Evolutionary conservation across 345 rosid genomes (phyloP), one percentile per base, ranked within the genome.

Genomic region (Anacardium occidentale): DNA sequence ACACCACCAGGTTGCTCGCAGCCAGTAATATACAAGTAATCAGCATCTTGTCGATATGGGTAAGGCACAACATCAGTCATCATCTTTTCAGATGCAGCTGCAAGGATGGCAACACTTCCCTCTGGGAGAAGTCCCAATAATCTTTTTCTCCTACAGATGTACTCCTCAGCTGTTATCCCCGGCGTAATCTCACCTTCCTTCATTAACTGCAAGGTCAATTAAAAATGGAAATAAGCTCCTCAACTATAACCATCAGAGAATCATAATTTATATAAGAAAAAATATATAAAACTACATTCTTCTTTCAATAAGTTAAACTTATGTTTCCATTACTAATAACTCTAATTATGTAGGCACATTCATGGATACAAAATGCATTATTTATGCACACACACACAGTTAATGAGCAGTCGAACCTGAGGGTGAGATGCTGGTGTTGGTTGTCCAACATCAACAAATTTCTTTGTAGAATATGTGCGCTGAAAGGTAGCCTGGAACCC

Each of bases 21-120:
- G 54, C 98, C 99, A 20, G 99, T 92, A 70, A 92, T 72, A 76
- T 92, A 95, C 52, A 80, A 78, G 80, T 91, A 95, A 76, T 91
- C 90, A 70, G 99, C 91, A 73, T 95, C 97, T 79, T 87, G 99
- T 63, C 96, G 86, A 76, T 84, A 90, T 48, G 92, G 87, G 74
- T 95, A 92, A 2, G 97, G 98, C 26, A 95, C 99, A 66, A 90
- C 97, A 71, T 93, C 92, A 3, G 91, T 95, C 98, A 95, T 95
- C 98, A 91, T 92, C 90, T 95, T 91, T 70, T 89, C 81, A 1
- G 98, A 97, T 42, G 96, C 91, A 56, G 99, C 85, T 53, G 99
- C 88, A 64, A 92, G 69, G 63, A 95, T 85, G 61, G 97, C 97
- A 78, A 95, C 81, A 73, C 97, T 76, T 59, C 88, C 80, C 34